A percentile compares a stretch with the other conserved stretches of the same genome.
These are phyloP conservation scores for Phytophthora foliorum DNA, from an alignment of 352 stramenopile species.

Conservation along the genomic window DNA sequence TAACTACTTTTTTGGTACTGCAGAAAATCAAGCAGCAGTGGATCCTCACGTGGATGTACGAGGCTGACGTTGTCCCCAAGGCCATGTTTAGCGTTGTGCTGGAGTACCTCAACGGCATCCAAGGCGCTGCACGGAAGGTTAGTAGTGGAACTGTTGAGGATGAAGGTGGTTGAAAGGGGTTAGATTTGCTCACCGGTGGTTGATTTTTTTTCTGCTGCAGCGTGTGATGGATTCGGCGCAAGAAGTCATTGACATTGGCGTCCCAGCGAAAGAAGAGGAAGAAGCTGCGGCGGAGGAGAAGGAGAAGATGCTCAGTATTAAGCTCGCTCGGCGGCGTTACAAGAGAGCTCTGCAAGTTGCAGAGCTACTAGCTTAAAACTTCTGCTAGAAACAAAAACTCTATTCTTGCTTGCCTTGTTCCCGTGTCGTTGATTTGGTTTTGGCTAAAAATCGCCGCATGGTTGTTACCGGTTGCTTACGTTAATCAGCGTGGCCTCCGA, in stretches of 20 bases:
- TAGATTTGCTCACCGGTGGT: not conserved
- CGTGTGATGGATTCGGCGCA: conserved; percentile 78
- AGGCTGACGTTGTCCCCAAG: conserved; percentile 83
- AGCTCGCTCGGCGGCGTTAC: conserved; percentile 75
- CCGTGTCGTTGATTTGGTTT: not conserved
- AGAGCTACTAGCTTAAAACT: conserved; percentile 62
- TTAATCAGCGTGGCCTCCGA: conserved; percentile 38
- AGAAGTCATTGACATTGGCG: conserved; percentile 74
- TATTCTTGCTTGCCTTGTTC: conserved; percentile 26
- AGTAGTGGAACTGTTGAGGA: conserved; percentile 2
- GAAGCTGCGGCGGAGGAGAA: conserved; percentile 48
- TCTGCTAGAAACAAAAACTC: conserved; percentile 28
- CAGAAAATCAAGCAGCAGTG: conserved; percentile 88
- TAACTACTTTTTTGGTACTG: conserved; percentile 14
- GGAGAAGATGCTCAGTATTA: conserved; percentile 64
- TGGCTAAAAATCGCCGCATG: not conserved
- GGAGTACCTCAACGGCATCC: conserved; percentile 77
- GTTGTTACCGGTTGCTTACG: not conserved
- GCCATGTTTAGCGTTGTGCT: conserved; percentile 82
- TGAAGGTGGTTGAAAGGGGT: not conserved
- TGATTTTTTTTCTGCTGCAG: conserved; percentile 32
- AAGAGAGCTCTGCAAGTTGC: conserved; percentile 85
- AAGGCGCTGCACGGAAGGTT: conserved; percentile 71
- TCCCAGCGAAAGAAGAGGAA: conserved; percentile 59
- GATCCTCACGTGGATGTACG: conserved; percentile 87